Evolutionary conservation across 331 rosid genomes (phyloP).

Genomic region (Rosa hybrid): DNA sequence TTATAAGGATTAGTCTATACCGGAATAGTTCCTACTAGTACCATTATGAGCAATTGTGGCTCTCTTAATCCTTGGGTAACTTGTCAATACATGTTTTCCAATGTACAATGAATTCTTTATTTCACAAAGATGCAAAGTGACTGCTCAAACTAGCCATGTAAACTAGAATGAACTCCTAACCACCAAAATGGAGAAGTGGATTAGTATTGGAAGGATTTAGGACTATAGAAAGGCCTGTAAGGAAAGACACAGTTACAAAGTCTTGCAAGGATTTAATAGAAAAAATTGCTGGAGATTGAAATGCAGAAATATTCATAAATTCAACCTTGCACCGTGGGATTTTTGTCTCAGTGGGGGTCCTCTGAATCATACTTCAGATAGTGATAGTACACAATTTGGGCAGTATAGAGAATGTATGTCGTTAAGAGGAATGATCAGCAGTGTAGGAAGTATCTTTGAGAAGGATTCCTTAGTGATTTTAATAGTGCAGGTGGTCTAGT

Average conservation of each 20-base stretch:
- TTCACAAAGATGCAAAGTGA: neutral
- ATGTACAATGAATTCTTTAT: neutral
- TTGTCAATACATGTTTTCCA: neutral
- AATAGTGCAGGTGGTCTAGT: neutral
- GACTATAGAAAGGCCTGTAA: neutral
- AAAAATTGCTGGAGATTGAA: neutral
- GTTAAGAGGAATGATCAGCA: constrained; percentile 5
- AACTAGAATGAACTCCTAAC: constrained; percentile 9
- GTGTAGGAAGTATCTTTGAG: neutral
- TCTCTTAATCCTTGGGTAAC: neutral
- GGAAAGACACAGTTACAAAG: neutral
- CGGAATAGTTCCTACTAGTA: neutral
- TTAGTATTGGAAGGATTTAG: constrained; percentile 3
- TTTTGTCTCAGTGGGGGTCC: neutral
- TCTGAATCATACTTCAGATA: neutral
- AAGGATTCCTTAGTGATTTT: neutral
- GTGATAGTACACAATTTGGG: neutral
- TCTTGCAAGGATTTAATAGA: neutral
- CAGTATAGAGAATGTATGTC: neutral
- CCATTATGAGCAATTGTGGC: neutral
- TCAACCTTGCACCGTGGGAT: neutral
- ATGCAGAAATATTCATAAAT: neutral
- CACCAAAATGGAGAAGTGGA: constrained; percentile 2
- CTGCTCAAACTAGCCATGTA: constrained; percentile 10
- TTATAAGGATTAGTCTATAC: neutral